Conservation (phyloP, 164 flowering plant genomes). For the Vitis cinerea region DNA sequence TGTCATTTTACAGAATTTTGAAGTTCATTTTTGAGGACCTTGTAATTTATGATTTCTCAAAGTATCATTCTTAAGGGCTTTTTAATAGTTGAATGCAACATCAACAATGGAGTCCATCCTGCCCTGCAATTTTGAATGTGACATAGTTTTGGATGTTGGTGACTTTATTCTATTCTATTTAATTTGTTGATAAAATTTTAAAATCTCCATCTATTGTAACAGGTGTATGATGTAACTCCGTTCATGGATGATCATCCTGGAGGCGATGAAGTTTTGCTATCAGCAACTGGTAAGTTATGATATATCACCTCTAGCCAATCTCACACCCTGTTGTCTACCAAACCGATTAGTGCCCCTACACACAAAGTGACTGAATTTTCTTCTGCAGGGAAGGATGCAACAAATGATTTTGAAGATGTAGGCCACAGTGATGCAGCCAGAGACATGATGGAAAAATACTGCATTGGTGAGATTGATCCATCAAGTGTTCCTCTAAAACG, state of each 20-base stretch:
- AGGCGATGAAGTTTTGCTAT: slow-evolving; percentile 78
- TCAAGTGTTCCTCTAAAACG: slow-evolving; percentile 62
- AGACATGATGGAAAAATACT: slow-evolving; percentile 74
- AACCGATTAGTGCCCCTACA: too few species aligned
- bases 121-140: neutral
- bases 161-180: neutral
- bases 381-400: slow-evolving; percentile 86
- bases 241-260: slow-evolving; percentile 99
- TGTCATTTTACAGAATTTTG: too few species aligned
- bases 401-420: slow-evolving; percentile 86
- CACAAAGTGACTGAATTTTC: neutral
- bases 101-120: neutral
- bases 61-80: too few species aligned
- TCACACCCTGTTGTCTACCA: too few species aligned
- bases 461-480: slow-evolving; percentile 72
- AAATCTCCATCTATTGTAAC: slow-evolving; percentile 8
- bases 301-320: neutral
- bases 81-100: neutral
- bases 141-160: neutral
- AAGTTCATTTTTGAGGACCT: too few species aligned
- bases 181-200: neutral
- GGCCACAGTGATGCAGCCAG: slow-evolving; percentile 87
- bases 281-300: slow-evolving; percentile 62
- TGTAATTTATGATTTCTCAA: too few species aligned
- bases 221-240: slow-evolving; percentile 87